Base-by-base conservation (phyloP, 2,329 filamentous ascomycete species). In the Pseudopithomyces maydicus region DNA sequence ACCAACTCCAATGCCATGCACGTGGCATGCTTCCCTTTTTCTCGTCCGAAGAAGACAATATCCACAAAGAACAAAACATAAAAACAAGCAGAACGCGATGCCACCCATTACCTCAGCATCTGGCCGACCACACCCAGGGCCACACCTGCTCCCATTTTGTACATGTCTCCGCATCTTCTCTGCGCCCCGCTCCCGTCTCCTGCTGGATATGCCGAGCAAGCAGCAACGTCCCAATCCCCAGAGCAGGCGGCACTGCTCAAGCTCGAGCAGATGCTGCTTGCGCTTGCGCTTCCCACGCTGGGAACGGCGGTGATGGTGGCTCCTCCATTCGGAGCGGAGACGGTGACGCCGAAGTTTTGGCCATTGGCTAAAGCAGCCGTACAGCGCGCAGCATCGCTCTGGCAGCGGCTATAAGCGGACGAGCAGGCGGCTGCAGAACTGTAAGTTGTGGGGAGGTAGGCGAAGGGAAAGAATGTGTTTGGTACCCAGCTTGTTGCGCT, bases 371-470 rank as follows among this genome's bases (percentile, higher is more conserved):
- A 73, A 29, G 78, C 73, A 62, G 66, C 59, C 58, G 73, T 75
- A 55, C 74, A 76, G 61, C 69, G 70, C 58, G 71, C 68, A 71
- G 71, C 72, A 73, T 83, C 78, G 39, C 72, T 76, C 66, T 82
- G 78, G 57, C 83, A 85, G 54, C 75, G 74, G 33, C 80, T 80
- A 72, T 83, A 85, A 70, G 83, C 83, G 46, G 80, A 80, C 26
- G 81, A 81, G 71, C 83, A 86, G 38, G 78, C 76, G 50, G 75
- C 78, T 58, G 80, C 78, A 56, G 84, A 80, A 29, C 74, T 69
- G 67, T 85, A 85, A 55, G 79, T 79, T 2, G 83, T 85, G 15
- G 83, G 80, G 50, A 85, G 81, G 63, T 77, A 78, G 50, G 82
- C 69, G 60, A 84, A 85, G 17, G 83, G 82, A 59, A 80, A 85